phyloP scores from a whole-genome alignment of 257 asterid species.

The Solanum infundibuliforme region DNA sequence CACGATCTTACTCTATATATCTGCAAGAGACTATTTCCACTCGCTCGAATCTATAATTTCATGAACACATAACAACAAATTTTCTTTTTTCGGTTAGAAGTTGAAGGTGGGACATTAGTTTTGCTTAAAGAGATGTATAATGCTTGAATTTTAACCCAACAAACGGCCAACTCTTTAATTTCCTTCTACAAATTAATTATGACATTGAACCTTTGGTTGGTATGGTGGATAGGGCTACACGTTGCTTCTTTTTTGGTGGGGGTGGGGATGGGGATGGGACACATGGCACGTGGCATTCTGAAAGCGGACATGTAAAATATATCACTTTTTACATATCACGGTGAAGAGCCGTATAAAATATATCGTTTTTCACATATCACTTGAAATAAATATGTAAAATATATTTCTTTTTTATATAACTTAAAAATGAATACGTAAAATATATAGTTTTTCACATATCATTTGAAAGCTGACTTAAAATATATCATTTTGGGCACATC shows the following conservation, averaged over 20 bases:
- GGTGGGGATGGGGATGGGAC: background rate
- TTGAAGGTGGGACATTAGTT: background rate
- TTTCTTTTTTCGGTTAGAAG: background rate
- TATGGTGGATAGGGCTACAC: background rate
- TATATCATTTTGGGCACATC: no score
- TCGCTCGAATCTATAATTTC: background rate
- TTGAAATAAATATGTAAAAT: no score
- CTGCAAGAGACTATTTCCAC: background rate
- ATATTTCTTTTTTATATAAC: no score
- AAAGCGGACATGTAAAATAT: background rate
- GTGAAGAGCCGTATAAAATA: background rate
- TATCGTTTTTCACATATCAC: background rate
- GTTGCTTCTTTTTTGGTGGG: background rate
- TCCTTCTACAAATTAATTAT: background rate
- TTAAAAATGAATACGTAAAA: no score
- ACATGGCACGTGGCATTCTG: background rate
- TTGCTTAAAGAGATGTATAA: background rate
- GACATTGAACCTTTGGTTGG: background rate
- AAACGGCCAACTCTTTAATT: background rate
- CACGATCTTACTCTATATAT: background rate
- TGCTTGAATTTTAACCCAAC: background rate
- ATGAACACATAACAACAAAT: no score
- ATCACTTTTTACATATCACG: fast-evolving
- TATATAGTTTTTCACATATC: no score
- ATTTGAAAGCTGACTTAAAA: no score